A percentile compares a stretch with the other conserved stretches of the same genome.
These are phyloP conservation scores for Apium graveolens DNA, from an alignment of 129 eudicot species.

Conservation along the genomic window DNA sequence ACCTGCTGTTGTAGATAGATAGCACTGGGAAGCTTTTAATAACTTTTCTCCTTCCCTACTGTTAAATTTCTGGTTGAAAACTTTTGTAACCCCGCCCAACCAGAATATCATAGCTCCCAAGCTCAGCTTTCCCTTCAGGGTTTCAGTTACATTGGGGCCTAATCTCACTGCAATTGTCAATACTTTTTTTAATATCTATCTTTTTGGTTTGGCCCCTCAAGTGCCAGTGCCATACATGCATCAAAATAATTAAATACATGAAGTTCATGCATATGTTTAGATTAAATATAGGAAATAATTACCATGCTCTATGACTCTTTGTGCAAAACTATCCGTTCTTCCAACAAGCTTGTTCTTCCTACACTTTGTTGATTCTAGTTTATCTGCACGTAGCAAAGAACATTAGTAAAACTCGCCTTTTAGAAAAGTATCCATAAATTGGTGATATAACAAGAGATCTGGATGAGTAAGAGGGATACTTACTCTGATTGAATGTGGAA, in stretches of 20 bases:
- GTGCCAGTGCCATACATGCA: not conserved
- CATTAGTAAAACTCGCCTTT: not conserved
- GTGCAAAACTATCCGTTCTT: not conserved
- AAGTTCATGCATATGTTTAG: not conserved
- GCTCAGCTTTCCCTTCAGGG: conserved; percentile 19
- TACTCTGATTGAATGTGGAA: not conserved
- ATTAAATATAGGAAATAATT: not conserved
- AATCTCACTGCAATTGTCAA: conserved; percentile 11
- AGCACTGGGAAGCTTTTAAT: conserved; percentile 16
- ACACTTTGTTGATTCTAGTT: not conserved
- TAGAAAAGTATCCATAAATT: not conserved
- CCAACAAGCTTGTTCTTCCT: conserved; percentile 11
- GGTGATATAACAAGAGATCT: not conserved
- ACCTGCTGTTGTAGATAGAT: conserved; percentile 22
- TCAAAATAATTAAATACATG: not conserved
- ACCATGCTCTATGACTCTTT: conserved; percentile 4
- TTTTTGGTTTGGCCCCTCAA: too few species aligned
- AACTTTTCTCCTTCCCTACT: conserved; percentile 11
- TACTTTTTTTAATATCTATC: too few species aligned
- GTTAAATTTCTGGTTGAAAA: conserved; percentile 9
- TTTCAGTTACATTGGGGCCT: conserved; percentile 11
- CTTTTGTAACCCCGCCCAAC: conserved; percentile 5
- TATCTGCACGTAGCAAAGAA: not conserved
- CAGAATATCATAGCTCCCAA: conserved; percentile 20
- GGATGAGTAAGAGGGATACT: not conserved